Evolutionary conservation across 305 asterid species (phyloP), one percentile per base, ranked within the genome.

Genomic region (Petunia hybrid): DNA sequence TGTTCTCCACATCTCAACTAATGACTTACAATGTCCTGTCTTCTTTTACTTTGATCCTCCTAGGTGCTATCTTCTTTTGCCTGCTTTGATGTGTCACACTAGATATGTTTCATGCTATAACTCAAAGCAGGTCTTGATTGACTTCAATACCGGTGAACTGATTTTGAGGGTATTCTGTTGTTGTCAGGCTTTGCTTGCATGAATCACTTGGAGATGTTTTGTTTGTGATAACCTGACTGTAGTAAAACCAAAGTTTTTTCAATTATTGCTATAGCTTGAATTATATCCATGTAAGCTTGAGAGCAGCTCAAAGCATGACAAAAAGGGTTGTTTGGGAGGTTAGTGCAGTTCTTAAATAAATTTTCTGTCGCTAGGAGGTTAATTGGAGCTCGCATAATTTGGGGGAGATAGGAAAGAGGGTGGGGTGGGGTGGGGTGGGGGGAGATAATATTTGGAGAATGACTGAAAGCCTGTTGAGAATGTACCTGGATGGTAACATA

Each of bases 181-280:
- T 64, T 38, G 45, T 12, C 22, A 36, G 70, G 14, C 22, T 64
- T 12, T 38, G 70, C 70, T 2, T 64, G 45, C 45, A 64, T 36
- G 45, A 38, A 64, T 64, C 36, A 64, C 36, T 64, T 64, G 45
- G 43, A 36, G 69, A 35, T 36, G 69, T 63, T 36, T 63, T 63
- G 43, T 36, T 35, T 36, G 43, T 36, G 43, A 10, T 35, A 36
- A 63, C 69, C 35, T 36, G 36, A 10, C 36, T 4, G 43, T 63
- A 63, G 10, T 63, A 63, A 42, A 3, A 5, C 8, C n/a, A 63
- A 63, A 35, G 16, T 12, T 39, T 65, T n/a, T n/a, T 66, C 53
- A 66, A 40, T 66, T 39, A 41, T 66, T 6, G 13, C 13, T 66
- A 14, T 66, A 66, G 36, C 74, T 66, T 63, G 69, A 63, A 63